Conservation (phyloP, 225 moss, liverwort and hornwort genomes). For the Ulota crispa region DNA sequence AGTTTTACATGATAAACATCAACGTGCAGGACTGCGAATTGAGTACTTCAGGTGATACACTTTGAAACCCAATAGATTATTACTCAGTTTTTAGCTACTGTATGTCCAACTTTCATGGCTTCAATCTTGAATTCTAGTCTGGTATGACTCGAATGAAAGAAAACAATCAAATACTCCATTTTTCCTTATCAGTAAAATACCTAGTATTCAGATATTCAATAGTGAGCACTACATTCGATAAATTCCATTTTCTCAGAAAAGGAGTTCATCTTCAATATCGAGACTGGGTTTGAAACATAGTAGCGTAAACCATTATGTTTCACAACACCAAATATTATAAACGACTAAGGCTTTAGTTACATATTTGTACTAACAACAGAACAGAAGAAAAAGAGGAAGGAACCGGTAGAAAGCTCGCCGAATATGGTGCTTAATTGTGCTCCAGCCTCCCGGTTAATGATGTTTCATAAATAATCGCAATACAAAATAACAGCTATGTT, state of each 20-base stretch:
- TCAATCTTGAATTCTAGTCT: too few species aligned
- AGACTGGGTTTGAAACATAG: background rate
- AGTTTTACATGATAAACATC: too few species aligned
- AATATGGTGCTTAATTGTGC: background rate
- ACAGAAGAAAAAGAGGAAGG: background rate
- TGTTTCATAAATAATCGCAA: constrained; percentile 17
- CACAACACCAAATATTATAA: background rate
- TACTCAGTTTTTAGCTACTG: too few species aligned
- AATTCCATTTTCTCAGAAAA: background rate
- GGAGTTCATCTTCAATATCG: background rate
- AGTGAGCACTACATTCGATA: too few species aligned
- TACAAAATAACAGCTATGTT: background rate
- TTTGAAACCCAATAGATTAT: too few species aligned
- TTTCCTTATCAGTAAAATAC: too few species aligned
- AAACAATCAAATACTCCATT: too few species aligned
- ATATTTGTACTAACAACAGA: background rate
- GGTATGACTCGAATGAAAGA: too few species aligned
- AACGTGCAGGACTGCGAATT: too few species aligned
- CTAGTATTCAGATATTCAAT: too few species aligned
- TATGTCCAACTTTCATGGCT: too few species aligned
- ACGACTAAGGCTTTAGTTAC: background rate
- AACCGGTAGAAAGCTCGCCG: background rate
- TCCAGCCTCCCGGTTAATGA: background rate
- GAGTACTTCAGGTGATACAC: too few species aligned
- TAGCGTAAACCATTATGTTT: background rate